Percentiles rank a stretch among this genome's conserved stretches.
Conservation (phyloP, 768 basidiomycete species). For the Imleria badia region DNA sequence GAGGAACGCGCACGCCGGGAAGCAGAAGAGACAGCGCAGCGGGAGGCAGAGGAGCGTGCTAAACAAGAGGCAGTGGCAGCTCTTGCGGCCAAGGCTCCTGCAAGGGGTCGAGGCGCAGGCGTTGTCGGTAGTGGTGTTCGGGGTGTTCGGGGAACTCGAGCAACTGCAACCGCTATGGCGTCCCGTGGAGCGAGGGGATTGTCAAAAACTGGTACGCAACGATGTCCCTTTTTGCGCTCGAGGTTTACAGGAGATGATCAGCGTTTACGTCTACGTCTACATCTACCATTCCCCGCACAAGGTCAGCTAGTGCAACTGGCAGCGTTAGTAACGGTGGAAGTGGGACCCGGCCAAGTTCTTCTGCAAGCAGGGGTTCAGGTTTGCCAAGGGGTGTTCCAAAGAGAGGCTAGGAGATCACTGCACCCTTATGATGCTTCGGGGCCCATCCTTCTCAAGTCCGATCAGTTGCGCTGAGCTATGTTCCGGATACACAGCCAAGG, state of each 20-base stretch:
- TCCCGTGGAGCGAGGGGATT: constrained; percentile 45
- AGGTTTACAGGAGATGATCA: constrained; percentile 8
- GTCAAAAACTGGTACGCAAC: constrained; percentile 38
- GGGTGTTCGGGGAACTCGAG: constrained; percentile 72
- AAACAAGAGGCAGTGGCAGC: constrained; percentile 49
- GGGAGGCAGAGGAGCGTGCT: constrained; percentile 48
- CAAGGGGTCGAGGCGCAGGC: constrained; percentile 45
- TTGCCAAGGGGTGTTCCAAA: constrained; percentile 25
- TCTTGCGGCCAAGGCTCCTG: constrained; percentile 24
- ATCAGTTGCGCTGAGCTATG: not conserved
- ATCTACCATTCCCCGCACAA: constrained; percentile 20
- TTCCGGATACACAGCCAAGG: not conserved
- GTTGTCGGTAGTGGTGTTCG: constrained; percentile 55
- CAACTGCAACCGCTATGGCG: constrained; percentile 47
- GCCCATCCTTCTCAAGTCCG: not conserved
- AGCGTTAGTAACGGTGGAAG: constrained; percentile 15
- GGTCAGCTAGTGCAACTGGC: constrained; percentile 29
- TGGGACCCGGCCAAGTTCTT: constrained; percentile 25
- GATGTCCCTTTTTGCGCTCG: not conserved
- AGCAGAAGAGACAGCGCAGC: constrained; percentile 35
- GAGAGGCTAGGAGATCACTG: constrained; percentile 19
- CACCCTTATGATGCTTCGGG: not conserved
- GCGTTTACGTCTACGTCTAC: constrained; percentile 14
- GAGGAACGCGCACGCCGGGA: constrained; percentile 34
- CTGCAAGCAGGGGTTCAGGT: constrained; percentile 25